These are phyloP conservation scores for Cubamyces sp. DNA, from an alignment of 768 basidiomycete species.

Conservation along the genomic window DNA sequence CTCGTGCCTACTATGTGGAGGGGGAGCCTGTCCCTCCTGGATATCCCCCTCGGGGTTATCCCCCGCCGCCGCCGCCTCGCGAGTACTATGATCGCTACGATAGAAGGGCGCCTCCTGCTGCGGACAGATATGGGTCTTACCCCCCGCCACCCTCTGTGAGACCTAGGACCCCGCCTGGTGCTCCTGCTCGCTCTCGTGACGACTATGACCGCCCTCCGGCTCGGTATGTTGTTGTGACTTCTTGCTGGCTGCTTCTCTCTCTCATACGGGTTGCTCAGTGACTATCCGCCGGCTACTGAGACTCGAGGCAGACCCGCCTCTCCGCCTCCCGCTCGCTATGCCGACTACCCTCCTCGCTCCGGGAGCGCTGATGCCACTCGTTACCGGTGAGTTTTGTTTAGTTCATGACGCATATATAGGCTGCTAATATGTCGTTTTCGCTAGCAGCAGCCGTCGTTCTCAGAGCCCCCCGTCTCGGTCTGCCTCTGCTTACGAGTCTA, in stretches of 20 bases:
- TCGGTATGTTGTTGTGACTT: conserved; percentile 47
- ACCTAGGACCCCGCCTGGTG: conserved; percentile 58
- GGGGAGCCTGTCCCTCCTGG: conserved; percentile 48
- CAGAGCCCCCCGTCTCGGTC: conserved; percentile 66
- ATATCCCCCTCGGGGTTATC: conserved; percentile 57
- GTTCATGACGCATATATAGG: conserved; percentile 4
- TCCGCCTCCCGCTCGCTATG: conserved; percentile 44
- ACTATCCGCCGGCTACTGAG: conserved; percentile 57
- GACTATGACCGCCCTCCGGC: conserved; percentile 65
- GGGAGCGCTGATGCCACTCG: conserved; percentile 39
- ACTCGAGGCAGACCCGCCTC: conserved; percentile 55
- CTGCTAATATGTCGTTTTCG: background rate
- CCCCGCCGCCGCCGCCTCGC: conserved; percentile 48
- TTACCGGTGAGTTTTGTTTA: conserved; percentile 39
- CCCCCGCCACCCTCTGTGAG: conserved; percentile 54
- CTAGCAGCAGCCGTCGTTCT: conserved; percentile 64
- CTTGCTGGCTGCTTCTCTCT: conserved; percentile 6
- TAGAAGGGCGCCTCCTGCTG: conserved; percentile 45
- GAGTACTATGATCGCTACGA: conserved; percentile 59
- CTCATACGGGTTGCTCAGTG: conserved; percentile 41
- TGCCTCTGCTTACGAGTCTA: conserved; percentile 51
- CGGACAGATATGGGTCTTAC: conserved; percentile 44
- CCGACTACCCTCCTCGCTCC: conserved; percentile 48
- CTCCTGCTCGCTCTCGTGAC: conserved; percentile 58
- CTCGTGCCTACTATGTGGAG: conserved; percentile 50